phyloP scores from a whole-genome alignment of 495 filamentous ascomycete species.

The Bathelium albidoporum region DNA sequence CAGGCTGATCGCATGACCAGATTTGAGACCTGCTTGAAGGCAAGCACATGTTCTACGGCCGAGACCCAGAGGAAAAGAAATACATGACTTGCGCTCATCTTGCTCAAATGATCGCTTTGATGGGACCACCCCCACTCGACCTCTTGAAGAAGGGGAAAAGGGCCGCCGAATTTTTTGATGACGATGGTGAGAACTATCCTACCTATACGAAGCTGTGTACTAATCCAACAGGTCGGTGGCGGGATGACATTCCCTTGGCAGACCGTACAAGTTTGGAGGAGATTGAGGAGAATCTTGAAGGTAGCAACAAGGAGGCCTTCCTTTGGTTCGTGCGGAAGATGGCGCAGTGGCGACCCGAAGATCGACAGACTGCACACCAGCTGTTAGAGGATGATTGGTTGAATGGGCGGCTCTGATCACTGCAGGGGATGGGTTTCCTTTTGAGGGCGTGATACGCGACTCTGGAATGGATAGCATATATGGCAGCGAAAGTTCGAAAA shows the following conservation, averaged over 20 bases:
- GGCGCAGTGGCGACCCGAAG: conserved; percentile 29
- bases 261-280: no score
- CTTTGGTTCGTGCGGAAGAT: conserved; percentile 28
- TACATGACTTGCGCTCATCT: conserved; percentile 7
- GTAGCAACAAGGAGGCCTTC: conserved; percentile 30
- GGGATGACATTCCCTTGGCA: no score
- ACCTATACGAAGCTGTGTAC: no score
- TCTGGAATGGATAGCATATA: no score
- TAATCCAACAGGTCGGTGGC: no score
- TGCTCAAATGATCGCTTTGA: conserved; percentile 7
- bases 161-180: conserved; percentile 19
- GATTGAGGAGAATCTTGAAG: no score
- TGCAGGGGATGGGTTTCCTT: no score
- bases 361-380: conserved; percentile 29
- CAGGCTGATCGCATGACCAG: conserved; percentile 6
- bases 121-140: conserved; percentile 11
- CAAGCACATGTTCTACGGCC: background rate
- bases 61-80: background rate
- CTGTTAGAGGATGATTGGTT: conserved; percentile 29
- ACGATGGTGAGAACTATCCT: conserved; percentile 12
- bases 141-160: conserved; percentile 19
- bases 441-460: no score
- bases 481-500: no score
- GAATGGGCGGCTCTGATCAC: no score
- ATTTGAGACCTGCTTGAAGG: conserved; percentile 9